Evolutionary conservation across 495 filamentous ascomycete genomes (phyloP), one percentile per base, ranked within the genome.

Genomic region (Bryoglossum gracile): DNA sequence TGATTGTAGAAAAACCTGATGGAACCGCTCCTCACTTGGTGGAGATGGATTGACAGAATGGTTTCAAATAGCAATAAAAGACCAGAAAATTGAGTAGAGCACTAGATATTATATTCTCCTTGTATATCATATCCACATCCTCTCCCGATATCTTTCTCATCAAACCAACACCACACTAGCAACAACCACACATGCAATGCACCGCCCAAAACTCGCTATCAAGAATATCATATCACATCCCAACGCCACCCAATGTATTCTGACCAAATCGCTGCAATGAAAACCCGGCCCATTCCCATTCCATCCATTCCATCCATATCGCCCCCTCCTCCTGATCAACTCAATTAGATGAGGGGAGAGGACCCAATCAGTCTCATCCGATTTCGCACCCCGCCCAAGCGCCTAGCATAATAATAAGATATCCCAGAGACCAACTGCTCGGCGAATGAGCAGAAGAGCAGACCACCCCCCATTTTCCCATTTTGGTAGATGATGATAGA

Each of bases 31-130:
- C n/a, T n/a, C n/a, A n/a, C n/a, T n/a, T n/a, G n/a, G n/a, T n/a
- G n/a, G n/a, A n/a, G n/a, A n/a, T n/a, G n/a, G n/a, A n/a, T n/a
- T n/a, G n/a, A n/a, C n/a, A n/a, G n/a, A n/a, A n/a, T n/a, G n/a
- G n/a, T n/a, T n/a, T n/a, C n/a, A n/a, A n/a, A n/a, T n/a, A n/a
- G n/a, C n/a, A n/a, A n/a, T n/a, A n/a, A n/a, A n/a, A n/a, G n/a
- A n/a, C n/a, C n/a, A 14, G 38, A 41, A 22, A 24, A 6, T 22
- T 41, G 14, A 41, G 38, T n/a, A 41, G 38, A 13, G 38, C 38
- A 41, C 38, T 41, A 24, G 18, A 17, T 41, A 41, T 41, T 41
- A 41, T 41, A 24, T 41, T 41, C 38, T 41, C 25, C 17, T 23
- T 30, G 22, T 18, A 13, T 41, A 24, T 41, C 38, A 17, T 41